Base-by-base conservation (phyloP, 2,329 filamentous ascomycete genomes). In the Neophaeococcomyces mojaviensis region DNA sequence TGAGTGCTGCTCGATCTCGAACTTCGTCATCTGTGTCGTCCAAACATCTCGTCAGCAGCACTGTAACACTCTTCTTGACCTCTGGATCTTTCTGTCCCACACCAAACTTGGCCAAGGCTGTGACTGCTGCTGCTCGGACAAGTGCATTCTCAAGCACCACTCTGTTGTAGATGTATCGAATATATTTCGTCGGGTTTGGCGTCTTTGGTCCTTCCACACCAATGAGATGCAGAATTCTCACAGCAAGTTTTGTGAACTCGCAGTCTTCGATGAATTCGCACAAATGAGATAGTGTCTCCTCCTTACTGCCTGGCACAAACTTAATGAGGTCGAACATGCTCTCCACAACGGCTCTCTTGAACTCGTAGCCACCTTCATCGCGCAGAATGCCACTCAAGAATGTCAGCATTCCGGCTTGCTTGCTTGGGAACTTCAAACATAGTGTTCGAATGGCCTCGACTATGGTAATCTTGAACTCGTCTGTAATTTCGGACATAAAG, bases 401-500 rank as follows among this genome's bases (percentile, higher is more conserved):
- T 41, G 87, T 81, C 43, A 98, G 81, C 89, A 98, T 97, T 52
- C 88, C 89, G 38, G 90, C 90, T 69, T 98, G 92, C 72, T 98
- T 98, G 71, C 80, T 89, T 28, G 92, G 92, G 71, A 98, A 98
- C 70, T 98, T 98, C 58, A 98, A 74, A 65, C 90, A 97, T 33
- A 98, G 72, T 3, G 92, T 97, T 50, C 92, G 85, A 61, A 98
- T 96, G 34, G 92, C 92, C 67, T 98, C 92, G 35, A 98, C 90
- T 60, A 98, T 95, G n/a, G 92, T 98, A 57, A 98, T 95, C 76
- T 97, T 98, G 76, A 98, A 98, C 67, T 98, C 92, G 62, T 98
- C 92, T 5, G 90, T 96, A 56, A 97, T 97, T 68, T 97, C 92
- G 3, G 89, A 87, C 92, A 98, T 97, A 72, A 98, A 96, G 32